A percentile compares a stretch with the other conserved stretches of the same genome.
These are phyloP conservation scores for Parathielavia hyrcaniae DNA, from an alignment of 495 filamentous ascomycete genomes.

Conservation along the genomic window DNA sequence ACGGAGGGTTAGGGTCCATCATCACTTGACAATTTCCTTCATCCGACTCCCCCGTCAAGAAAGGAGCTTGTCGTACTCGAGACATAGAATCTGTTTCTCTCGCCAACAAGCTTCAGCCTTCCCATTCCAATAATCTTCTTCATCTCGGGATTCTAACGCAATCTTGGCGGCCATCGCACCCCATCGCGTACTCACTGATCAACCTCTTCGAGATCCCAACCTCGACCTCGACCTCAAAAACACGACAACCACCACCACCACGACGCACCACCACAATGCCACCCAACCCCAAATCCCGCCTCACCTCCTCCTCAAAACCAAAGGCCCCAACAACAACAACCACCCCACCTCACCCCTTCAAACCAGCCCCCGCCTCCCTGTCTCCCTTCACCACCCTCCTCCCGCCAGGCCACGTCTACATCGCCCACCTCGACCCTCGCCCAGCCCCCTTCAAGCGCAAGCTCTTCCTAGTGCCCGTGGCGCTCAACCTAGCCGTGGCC, in stretches of 20 bases:
- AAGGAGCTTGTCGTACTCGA: too few species aligned
- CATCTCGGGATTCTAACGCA: too few species aligned
- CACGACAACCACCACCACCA: background rate
- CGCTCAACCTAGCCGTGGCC: constrained; percentile 60
- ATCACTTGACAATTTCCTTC: too few species aligned
- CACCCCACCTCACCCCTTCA: constrained; percentile 53
- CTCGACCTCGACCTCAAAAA: background rate
- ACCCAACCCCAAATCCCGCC: constrained; percentile 19
- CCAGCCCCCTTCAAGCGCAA: constrained; percentile 60
- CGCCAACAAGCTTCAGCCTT: too few species aligned
- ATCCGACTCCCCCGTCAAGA: too few species aligned
- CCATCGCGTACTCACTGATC: too few species aligned
- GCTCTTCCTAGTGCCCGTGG: constrained; percentile 65
- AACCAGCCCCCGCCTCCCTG: constrained; percentile 51
- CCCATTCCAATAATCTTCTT: too few species aligned
- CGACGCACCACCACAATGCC: constrained; percentile 20
- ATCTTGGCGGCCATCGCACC: too few species aligned
- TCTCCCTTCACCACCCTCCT: constrained; percentile 57
- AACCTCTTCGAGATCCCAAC: too few species aligned
- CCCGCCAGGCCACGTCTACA: constrained; percentile 61
- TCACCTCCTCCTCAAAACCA: background rate
- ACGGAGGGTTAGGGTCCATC: background rate
- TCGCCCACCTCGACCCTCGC: constrained; percentile 68
- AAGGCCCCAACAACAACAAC: constrained; percentile 27
- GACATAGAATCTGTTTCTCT: too few species aligned